Evolutionary conservation across 805 yeast genomes (phyloP).

Genomic region (Kuraishia capsulata): DNA sequence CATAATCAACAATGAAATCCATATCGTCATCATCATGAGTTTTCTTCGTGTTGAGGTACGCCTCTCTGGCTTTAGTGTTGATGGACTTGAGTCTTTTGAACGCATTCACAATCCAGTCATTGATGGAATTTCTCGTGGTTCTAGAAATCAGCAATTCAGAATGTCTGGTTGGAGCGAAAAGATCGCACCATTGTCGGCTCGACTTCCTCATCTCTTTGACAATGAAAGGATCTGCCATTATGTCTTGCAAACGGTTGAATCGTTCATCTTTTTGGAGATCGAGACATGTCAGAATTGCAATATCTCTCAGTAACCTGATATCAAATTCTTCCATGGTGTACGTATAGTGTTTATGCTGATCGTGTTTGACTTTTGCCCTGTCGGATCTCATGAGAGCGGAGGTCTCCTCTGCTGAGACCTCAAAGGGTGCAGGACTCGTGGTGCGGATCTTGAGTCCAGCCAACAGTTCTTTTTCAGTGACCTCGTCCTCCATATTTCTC

Average conservation of each 20-base stretch:
- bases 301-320: conserved; percentile 6
- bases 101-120: conserved; percentile 31
- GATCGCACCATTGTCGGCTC: conserved; percentile 28
- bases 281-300: conserved; percentile 4
- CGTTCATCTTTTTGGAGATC: conserved; percentile 4
- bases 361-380: not conserved
- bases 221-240: not conserved
- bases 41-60: conserved; percentile 12
- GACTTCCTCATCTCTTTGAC: not conserved
- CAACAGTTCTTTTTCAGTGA: not conserved
- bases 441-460: not conserved
- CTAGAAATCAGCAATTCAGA: conserved; percentile 25
- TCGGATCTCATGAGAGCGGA: conserved; percentile 1
- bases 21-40: conserved; percentile 15
- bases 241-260: not conserved
- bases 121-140: conserved; percentile 15
- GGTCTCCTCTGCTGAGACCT: not conserved
- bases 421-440: not conserved
- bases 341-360: conserved; percentile 2
- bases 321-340: conserved; percentile 3
- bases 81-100: conserved; percentile 22
- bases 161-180: conserved; percentile 29
- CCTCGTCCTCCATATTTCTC: conserved; percentile 7
- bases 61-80: conserved; percentile 16
- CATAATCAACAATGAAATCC: conserved; percentile 28